Evolutionary conservation across 441 rosid species (phyloP).

Genomic region (Dalechampia spathulata): DNA sequence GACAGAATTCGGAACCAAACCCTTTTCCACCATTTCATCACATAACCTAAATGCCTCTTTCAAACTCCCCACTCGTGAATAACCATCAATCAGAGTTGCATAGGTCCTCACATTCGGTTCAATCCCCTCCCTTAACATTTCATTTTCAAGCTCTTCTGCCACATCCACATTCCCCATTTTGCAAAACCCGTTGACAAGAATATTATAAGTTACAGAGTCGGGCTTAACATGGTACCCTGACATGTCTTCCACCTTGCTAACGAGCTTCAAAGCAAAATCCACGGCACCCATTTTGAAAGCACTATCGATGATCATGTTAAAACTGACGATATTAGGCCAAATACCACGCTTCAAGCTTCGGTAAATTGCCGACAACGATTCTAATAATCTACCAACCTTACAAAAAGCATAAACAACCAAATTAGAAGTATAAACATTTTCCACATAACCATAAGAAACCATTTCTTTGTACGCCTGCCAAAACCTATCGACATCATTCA

Average conservation of each 20-base stretch:
- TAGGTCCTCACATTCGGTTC: constrained; percentile 68
- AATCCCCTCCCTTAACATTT: constrained; percentile 45
- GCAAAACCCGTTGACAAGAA: constrained; percentile 59
- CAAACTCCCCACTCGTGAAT: constrained; percentile 41
- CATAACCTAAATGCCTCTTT: constrained; percentile 48
- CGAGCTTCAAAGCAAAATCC: constrained; percentile 40
- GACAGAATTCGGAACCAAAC: constrained; percentile 55
- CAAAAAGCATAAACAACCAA: constrained; percentile 52
- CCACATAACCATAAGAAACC: constrained; percentile 44
- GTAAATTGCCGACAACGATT: constrained; percentile 49
- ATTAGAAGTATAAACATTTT: constrained; percentile 55
- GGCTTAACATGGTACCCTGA: constrained; percentile 36
- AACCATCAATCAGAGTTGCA: constrained; percentile 64
- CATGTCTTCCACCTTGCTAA: constrained; percentile 48
- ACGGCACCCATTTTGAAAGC: constrained; percentile 53
- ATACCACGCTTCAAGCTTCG: constrained; percentile 48
- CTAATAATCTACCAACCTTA: constrained; percentile 34
- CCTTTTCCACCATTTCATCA: constrained; percentile 44
- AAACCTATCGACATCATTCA: constrained; percentile 32
- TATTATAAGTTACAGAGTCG: constrained; percentile 47
- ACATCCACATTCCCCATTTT: constrained; percentile 38
- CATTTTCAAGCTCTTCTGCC: constrained; percentile 33
- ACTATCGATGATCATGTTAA: constrained; percentile 64
- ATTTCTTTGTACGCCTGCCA: constrained; percentile 49
- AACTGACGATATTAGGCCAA: constrained; percentile 69